Conservation (phyloP, 108 stramenopile species). For the Nannochloropsis oceanica region DNA sequence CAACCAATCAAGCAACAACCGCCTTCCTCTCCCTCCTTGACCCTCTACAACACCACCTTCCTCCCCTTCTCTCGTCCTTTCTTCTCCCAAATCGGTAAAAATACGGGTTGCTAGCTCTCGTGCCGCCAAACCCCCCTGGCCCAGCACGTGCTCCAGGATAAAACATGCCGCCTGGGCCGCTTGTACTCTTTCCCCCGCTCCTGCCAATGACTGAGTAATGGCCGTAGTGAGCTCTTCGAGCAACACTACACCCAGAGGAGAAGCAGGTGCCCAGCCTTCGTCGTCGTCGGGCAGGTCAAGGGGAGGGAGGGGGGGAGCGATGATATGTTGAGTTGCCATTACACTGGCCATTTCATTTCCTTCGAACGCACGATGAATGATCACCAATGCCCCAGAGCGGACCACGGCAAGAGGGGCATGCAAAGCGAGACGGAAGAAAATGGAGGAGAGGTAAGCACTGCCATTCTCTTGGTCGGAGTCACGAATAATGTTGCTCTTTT, state of each 20-base stretch:
- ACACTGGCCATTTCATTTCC: neutral
- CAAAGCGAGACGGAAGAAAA: neutral
- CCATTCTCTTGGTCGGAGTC: neutral
- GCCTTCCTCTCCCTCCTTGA: neutral
- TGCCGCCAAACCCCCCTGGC: neutral
- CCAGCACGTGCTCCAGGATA: neutral
- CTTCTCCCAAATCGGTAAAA: neutral
- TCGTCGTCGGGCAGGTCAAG: neutral
- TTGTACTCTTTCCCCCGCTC: neutral
- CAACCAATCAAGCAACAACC: neutral
- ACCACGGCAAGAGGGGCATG: neutral
- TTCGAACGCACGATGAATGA: neutral
- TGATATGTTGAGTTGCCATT: neutral
- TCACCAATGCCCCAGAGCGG: neutral
- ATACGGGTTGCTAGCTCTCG: neutral
- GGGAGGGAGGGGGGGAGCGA: neutral
- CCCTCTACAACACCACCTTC: neutral
- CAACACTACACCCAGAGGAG: neutral
- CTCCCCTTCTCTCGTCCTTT: neutral
- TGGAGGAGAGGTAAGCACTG: neutral
- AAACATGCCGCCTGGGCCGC: neutral
- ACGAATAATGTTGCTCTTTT: neutral
- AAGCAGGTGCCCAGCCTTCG: neutral
- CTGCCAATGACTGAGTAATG: neutral
- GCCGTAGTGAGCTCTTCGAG: neutral